These are phyloP conservation scores for Candida sp. DNA, from an alignment of 1,139 yeast genomes.

Conservation along the genomic window DNA sequence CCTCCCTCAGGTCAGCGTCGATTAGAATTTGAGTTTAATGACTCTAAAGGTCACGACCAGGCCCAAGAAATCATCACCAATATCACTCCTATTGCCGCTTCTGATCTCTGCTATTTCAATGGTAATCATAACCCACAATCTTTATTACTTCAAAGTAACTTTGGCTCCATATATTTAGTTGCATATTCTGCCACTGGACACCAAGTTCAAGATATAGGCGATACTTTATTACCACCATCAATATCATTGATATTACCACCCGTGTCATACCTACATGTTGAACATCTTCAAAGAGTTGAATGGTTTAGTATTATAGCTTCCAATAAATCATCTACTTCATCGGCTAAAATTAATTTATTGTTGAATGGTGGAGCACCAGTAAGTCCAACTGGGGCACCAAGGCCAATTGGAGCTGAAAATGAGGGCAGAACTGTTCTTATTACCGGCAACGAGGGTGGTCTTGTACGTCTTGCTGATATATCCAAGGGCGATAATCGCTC, in stretches of 20 bases:
- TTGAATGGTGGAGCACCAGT: constrained; percentile 80
- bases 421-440: constrained; percentile 58
- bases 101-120: constrained; percentile 55
- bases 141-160: constrained; percentile 53
- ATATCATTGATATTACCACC: constrained; percentile 77
- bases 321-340: constrained; percentile 26
- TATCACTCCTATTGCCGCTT: constrained; percentile 31
- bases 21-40: constrained; percentile 26
- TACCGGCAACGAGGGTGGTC: constrained; percentile 83
- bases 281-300: constrained; percentile 56
- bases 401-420: constrained; percentile 54
- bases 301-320: constrained; percentile 72
- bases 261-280: constrained; percentile 54
- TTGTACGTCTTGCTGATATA: constrained; percentile 77
- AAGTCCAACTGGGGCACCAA: constrained; percentile 25
- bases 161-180: constrained; percentile 45
- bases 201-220: constrained; percentile 53
- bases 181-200: constrained; percentile 33
- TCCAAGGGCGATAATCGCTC: constrained; percentile 74
- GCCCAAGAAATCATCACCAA: constrained; percentile 21
- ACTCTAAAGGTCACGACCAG: constrained; percentile 8
- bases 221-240: constrained; percentile 73
- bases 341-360: constrained; percentile 35
- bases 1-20: constrained; percentile 48
- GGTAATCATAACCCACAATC: constrained; percentile 70